A percentile compares a stretch with the other conserved stretches of the same genome.
phyloP scores from a whole-genome alignment of 352 stramenopile species.

The Globisporangium rhizosaccharum region DNA sequence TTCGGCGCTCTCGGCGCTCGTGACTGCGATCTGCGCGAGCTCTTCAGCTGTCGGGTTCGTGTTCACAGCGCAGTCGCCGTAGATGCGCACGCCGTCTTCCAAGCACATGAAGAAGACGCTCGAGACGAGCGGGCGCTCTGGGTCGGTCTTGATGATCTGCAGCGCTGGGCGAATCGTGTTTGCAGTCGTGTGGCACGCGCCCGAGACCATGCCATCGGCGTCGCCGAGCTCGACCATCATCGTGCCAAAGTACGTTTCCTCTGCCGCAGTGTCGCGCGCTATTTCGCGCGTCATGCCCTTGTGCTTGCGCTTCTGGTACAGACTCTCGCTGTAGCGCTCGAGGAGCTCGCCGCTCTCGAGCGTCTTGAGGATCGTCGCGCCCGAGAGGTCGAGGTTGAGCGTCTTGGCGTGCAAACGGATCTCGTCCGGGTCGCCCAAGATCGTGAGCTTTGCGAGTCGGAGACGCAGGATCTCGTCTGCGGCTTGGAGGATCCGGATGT shows the following conservation, averaged over 20 bases:
- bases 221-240: conserved; percentile 82
- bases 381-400: conserved; percentile 54
- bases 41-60: conserved; percentile 66
- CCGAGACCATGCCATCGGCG: conserved; percentile 84
- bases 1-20: conserved; percentile 66
- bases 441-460: conserved; percentile 65
- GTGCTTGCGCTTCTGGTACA: conserved; percentile 79
- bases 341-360: conserved; percentile 32
- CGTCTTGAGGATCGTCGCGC: conserved; percentile 58
- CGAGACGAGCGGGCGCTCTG: conserved; percentile 63
- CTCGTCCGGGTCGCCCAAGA: conserved; percentile 69
- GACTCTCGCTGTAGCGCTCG: conserved; percentile 48
- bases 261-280: conserved; percentile 47
- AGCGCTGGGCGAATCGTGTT: conserved; percentile 87
- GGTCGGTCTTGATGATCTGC: conserved; percentile 83
- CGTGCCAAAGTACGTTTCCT: conserved; percentile 82
- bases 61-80: conserved; percentile 86
- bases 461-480: conserved; percentile 67
- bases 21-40: conserved; percentile 76
- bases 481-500: conserved; percentile 76
- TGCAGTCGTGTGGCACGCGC: conserved; percentile 77
- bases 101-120: conserved; percentile 89
- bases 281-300: conserved; percentile 67
- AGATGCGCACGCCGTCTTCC: conserved; percentile 72
- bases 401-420: conserved; percentile 63